Base-by-base conservation (phyloP, 1,284 basidiomycete genomes). In the Wallemia ichthyophaga region DNA sequence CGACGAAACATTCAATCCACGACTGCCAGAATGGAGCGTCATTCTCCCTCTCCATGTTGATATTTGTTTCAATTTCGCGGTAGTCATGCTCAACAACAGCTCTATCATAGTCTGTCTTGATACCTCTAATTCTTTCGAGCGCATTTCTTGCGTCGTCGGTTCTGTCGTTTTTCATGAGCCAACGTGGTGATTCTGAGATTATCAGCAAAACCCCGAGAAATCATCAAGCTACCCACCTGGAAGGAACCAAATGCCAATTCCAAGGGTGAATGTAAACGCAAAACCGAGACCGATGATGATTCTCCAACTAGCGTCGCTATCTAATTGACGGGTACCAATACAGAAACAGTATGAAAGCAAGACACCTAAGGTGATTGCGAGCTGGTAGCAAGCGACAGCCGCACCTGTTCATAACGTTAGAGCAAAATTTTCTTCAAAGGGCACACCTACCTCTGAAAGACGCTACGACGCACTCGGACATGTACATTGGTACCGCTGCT, bases 361-460 rank as follows among this genome's bases (percentile, higher is more conserved):
- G 62, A 85, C 84, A 64, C 48, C 48, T 7, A 54, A 54, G 25
- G 48, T 54, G 23, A 83, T 83, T 69, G 81, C 79, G 23, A 84
- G 72, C 66, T 85, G 82, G 64, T 81, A 83, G 0, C 78, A 71
- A 0, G 69, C 71, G 27, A 81, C 83, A 25, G 85, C 70, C 0
- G 81, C n/a, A n/a, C n/a, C n/a, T n/a, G n/a, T n/a, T n/a, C n/a
- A n/a, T n/a, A n/a, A n/a, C n/a, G n/a, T n/a, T n/a, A n/a, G n/a
- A n/a, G n/a, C n/a, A n/a, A n/a, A n/a, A n/a, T n/a, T n/a, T n/a
- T n/a, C n/a, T n/a, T n/a, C n/a, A n/a, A n/a, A n/a, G n/a, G n/a
- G n/a, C n/a, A n/a, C n/a, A n/a, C n/a, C n/a, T 77, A 24, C 84
- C 83, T 62, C 84, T 77, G 59, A 87, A 79, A 63, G 83, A 78